Conservation (phyloP, 352 stramenopile genomes). For the Phytophthora fragariaefolia region DNA sequence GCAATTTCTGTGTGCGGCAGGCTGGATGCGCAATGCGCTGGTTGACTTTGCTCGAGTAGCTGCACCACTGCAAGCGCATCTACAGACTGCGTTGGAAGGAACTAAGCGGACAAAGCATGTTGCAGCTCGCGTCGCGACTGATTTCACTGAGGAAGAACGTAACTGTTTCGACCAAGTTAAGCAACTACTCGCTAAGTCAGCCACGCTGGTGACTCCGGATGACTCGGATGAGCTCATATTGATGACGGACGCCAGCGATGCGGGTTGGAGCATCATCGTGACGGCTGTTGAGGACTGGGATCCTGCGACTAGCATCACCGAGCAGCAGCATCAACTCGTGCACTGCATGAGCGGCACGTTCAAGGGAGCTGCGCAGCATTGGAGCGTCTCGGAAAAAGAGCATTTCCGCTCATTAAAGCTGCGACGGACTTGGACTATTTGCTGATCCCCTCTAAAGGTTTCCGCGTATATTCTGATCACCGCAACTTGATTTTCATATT, state of each 20-base stretch:
- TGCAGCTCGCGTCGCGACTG: neutral
- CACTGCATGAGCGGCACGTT: neutral
- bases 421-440: conserved; percentile 1
- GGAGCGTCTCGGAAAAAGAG: neutral
- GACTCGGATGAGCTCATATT: conserved; percentile 1
- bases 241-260: conserved; percentile 3
- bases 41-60: conserved; percentile 11
- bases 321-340: neutral
- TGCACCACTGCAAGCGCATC: conserved; percentile 1
- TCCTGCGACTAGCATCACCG: neutral
- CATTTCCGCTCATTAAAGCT: neutral
- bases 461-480: neutral
- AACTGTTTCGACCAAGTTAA: neutral
- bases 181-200: neutral
- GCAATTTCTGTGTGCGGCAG: conserved; percentile 10
- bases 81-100: neutral
- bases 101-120: neutral
- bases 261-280: neutral
- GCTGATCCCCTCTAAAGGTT: neutral
- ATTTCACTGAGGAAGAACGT: neutral
- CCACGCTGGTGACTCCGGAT: neutral
- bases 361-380: neutral
- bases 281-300: neutral
- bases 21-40: conserved; percentile 10
- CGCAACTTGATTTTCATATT: conserved; percentile 1